Evolutionary conservation across 305 asterid genomes (phyloP).

Genomic region (Solanum hybrid): DNA sequence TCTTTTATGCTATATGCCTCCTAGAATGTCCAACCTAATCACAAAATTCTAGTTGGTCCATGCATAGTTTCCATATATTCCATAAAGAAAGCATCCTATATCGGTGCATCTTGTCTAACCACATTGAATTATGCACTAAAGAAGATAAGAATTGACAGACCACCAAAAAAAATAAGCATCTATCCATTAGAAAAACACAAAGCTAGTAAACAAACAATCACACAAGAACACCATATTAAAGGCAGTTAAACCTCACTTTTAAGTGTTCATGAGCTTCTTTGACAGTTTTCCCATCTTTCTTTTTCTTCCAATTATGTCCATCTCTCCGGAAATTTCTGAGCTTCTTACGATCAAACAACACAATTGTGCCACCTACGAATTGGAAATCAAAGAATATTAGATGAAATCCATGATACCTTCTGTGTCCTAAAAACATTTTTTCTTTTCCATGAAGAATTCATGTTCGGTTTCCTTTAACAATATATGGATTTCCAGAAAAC

Average conservation of each 20-base stretch:
- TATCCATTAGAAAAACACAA: background rate
- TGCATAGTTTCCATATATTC: background rate
- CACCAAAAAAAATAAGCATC: background rate
- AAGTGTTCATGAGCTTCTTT: slow-evolving; percentile 98
- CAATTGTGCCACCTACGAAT: slow-evolving; percentile 73
- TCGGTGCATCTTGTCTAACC: background rate
- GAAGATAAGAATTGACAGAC: background rate
- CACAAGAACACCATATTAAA: background rate
- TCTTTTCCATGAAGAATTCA: background rate
- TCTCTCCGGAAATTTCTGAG: slow-evolving; percentile 95
- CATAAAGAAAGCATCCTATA: background rate
- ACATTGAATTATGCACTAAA: background rate
- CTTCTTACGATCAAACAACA: slow-evolving; percentile 93
- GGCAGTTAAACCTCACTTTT: slow-evolving; percentile 41
- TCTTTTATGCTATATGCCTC: background rate
- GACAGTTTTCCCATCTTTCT: slow-evolving; percentile 91
- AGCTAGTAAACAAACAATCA: background rate
- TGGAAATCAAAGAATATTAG: slow-evolving; percentile 8
- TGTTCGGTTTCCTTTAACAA: slow-evolving; percentile 1
- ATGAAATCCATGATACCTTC: background rate
- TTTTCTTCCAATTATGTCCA: slow-evolving; percentile 98
- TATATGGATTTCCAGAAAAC: background rate
- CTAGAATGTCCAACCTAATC: background rate
- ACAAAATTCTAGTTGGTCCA: background rate
- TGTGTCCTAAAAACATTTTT: background rate